Base-by-base conservation (phyloP, 768 basidiomycete species). In the Termitomyces bulborhizus region DNA sequence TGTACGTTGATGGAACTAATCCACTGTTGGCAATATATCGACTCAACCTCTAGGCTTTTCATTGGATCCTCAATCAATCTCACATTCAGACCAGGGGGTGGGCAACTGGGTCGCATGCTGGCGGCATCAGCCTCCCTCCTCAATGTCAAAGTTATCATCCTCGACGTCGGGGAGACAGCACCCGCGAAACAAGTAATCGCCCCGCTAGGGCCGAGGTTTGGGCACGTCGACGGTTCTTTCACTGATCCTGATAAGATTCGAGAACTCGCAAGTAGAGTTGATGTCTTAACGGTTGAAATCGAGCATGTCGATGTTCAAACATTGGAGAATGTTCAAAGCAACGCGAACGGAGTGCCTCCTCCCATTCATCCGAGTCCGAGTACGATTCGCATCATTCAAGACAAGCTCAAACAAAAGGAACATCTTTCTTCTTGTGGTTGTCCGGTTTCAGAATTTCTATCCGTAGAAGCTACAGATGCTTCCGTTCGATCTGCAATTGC, bases 61-160 rank as follows among this genome's bases (percentile, higher is more conserved):
- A 31, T 18, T 36, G 12, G 24, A 39, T 43, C n/a, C 49, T 41
- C 34, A 36, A 53, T 5, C 41, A 37, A 59, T 57, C 58, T 63
- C 66, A 50, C 26, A n/a, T 66, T 44, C 39, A 47, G 48, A 21
- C 7, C 60, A 95, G 96, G 96, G 59, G 97, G 97, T 37, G 95
- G 96, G 59, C 96, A 98, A 71, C 83, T 99, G 26, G 96, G 96
- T 26, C 92, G 96, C 24, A 99, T 99, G 97, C 81, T 99, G 13
- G 90, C 88, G 4, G 86, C 86, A 32, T 85, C 95, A 0, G 95
- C 96, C 3, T 86, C 94, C 2, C 78, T 93, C 32, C 80, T 98
- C 48, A 90, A 93, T 64, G 77, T 97, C 62, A 81, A 87, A 40
- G 73, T 95, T 16, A 70, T 93, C 32, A 83, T 97, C 59, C 86